Percentiles rank a stretch among this genome's conserved stretches.
These are phyloP conservation scores for Pseudozyma sp. DNA, from an alignment of 1,284 basidiomycete genomes.

Conservation along the genomic window DNA sequence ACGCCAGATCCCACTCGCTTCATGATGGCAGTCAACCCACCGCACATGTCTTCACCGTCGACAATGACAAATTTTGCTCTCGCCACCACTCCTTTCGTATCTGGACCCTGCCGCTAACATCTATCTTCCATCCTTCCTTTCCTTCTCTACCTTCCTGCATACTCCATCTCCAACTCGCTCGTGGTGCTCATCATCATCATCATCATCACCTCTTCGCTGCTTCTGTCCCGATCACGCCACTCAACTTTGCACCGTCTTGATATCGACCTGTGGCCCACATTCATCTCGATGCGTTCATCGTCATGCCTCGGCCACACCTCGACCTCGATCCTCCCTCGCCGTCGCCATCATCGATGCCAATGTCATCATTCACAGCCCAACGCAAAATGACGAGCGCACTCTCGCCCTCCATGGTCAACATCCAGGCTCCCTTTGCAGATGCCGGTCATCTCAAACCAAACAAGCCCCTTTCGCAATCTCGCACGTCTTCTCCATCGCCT, in stretches of 20 bases:
- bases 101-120: slow-evolving; percentile 42
- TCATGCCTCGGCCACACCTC: slow-evolving; percentile 15
- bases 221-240: not conserved
- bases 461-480: slow-evolving; percentile 14
- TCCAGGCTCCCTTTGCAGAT: slow-evolving; percentile 44
- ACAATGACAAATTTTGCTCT: no score
- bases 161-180: not conserved
- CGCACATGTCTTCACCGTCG: not conserved
- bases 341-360: slow-evolving; percentile 13
- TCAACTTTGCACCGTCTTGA: not conserved
- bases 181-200: slow-evolving; percentile 8
- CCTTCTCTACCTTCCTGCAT: not conserved
- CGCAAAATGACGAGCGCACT: slow-evolving; percentile 40
- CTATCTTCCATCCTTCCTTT: slow-evolving; percentile 13
- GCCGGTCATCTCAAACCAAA: slow-evolving; percentile 42
- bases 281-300: not conserved
- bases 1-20: no score
- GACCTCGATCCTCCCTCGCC: slow-evolving; percentile 30
- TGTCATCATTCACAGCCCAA: slow-evolving; percentile 10
- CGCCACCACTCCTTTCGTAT: slow-evolving; percentile 4
- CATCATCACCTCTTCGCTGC: slow-evolving; percentile 2
- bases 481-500: slow-evolving; percentile 37
- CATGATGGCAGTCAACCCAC: not conserved
- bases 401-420: slow-evolving; percentile 48
- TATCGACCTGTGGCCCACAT: not conserved